Percentiles rank a stretch among this genome's conserved stretches.
Evolutionary conservation across 371 early-diverging fungal genomes (phyloP).

Genomic region (Mortierella sp.): DNA sequence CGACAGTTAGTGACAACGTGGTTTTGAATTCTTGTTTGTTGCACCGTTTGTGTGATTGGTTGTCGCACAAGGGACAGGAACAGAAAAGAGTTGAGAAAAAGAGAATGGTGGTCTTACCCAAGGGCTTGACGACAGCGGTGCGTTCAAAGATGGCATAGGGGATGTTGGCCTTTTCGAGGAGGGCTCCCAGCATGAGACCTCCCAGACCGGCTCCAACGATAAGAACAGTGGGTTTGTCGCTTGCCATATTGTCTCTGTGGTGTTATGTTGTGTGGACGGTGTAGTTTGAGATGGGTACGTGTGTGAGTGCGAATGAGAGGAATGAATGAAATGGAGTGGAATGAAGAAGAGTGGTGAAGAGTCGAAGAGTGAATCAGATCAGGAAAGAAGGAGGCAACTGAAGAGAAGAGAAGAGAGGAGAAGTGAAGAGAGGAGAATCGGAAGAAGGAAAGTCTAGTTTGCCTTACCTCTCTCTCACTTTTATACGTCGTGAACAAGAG

Average conservation of each 20-base stretch:
- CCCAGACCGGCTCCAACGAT: slow-evolving; percentile 30
- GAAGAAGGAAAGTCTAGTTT: neutral
- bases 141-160: slow-evolving; percentile 25
- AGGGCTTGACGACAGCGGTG: slow-evolving; percentile 15
- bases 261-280: neutral
- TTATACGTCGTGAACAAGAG: neutral
- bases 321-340: neutral
- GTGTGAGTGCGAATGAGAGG: neutral
- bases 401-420: neutral
- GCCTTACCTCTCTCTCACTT: neutral
- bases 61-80: neutral
- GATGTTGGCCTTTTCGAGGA: slow-evolving; percentile 22
- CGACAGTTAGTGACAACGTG: neutral
- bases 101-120: slow-evolving; percentile 12
- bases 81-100: neutral
- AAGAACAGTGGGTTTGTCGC: slow-evolving; percentile 7
- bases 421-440: neutral
- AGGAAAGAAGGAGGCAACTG: neutral
- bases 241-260: neutral
- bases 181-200: slow-evolving; percentile 21
- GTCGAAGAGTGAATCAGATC: neutral
- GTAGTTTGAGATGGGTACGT: neutral
- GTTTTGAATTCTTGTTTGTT: neutral
- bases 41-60: neutral
- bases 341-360: neutral